phyloP scores from a whole-genome alignment of 352 stramenopile genomes.

The Phytopythium kandeliae region DNA sequence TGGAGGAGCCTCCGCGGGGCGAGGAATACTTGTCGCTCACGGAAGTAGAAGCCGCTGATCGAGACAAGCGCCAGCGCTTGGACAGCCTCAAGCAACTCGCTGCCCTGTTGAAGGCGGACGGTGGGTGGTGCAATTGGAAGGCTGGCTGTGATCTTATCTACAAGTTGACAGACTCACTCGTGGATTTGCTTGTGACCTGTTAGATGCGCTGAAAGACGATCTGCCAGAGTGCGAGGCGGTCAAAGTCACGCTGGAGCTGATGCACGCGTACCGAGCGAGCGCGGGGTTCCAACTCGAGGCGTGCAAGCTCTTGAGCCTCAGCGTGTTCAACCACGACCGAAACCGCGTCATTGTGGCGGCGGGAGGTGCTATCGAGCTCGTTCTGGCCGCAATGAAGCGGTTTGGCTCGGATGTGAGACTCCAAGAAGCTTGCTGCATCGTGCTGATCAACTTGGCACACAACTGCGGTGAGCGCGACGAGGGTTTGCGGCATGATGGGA shows the following conservation, averaged over 20 bases:
- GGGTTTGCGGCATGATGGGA: neutral
- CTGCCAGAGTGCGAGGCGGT: slow-evolving; percentile 65
- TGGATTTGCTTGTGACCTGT: neutral
- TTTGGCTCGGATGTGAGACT: slow-evolving; percentile 52
- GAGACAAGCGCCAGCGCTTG: slow-evolving; percentile 24
- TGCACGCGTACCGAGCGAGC: slow-evolving; percentile 47
- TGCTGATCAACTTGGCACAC: slow-evolving; percentile 85
- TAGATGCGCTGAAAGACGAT: slow-evolving; percentile 66
- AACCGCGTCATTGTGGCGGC: slow-evolving; percentile 74
- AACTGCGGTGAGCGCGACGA: slow-evolving; percentile 43
- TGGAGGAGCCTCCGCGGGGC: slow-evolving; percentile 17
- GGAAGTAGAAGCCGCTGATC: slow-evolving; percentile 11
- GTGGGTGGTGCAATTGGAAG: no score
- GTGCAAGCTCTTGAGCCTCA: slow-evolving; percentile 70
- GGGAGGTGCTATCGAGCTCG: slow-evolving; percentile 47
- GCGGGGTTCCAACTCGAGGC: slow-evolving; percentile 71
- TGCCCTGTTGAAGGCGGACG: slow-evolving; percentile 42
- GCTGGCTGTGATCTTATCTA: no score
- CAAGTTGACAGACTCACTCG: no score
- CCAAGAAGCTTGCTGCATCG: slow-evolving; percentile 65
- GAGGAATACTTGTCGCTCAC: slow-evolving; percentile 12
- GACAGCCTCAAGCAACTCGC: slow-evolving; percentile 38
- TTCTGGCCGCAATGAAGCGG: slow-evolving; percentile 58
- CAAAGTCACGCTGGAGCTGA: slow-evolving; percentile 48
- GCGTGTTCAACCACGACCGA: slow-evolving; percentile 64